Evolutionary conservation across 2,329 filamentous ascomycete species (phyloP).

Genomic region (Colletotrichum tabaci): DNA sequence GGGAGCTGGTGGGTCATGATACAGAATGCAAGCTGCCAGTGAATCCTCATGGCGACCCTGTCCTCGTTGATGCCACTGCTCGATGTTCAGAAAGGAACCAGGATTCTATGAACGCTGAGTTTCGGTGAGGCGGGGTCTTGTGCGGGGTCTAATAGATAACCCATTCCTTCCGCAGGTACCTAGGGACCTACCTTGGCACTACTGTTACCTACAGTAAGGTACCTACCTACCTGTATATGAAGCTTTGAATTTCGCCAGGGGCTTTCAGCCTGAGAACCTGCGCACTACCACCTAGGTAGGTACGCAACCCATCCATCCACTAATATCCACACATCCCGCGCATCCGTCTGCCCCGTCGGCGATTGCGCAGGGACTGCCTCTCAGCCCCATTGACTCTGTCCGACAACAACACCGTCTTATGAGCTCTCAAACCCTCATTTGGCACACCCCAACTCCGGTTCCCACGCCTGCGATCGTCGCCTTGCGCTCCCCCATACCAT

Average conservation of each 20-base stretch:
- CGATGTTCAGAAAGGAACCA: too few species aligned
- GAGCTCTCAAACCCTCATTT: background rate
- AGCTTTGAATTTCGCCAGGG: constrained; percentile 18
- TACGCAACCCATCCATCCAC: background rate
- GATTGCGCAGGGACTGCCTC: constrained; percentile 5
- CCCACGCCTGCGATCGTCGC: background rate
- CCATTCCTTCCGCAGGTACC: too few species aligned
- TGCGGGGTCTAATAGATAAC: too few species aligned
- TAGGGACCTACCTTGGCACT: too few species aligned
- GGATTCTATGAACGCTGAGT: background rate
- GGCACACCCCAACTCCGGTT: background rate
- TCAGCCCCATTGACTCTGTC: background rate
- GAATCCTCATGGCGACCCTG: background rate
- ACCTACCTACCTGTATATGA: background rate
- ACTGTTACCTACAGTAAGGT: too few species aligned
- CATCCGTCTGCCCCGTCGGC: background rate
- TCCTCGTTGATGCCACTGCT: background rate
- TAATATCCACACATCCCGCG: background rate
- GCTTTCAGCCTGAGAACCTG: constrained; percentile 3
- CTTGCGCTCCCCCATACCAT: background rate
- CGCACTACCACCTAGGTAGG: constrained; percentile 3
- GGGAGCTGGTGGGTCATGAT: background rate
- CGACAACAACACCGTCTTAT: background rate
- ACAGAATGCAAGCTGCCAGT: background rate
- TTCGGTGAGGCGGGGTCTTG: background rate